Evolutionary conservation across 1,139 yeast species (phyloP).

Genomic region (Sugiyamaella xylanicola): DNA sequence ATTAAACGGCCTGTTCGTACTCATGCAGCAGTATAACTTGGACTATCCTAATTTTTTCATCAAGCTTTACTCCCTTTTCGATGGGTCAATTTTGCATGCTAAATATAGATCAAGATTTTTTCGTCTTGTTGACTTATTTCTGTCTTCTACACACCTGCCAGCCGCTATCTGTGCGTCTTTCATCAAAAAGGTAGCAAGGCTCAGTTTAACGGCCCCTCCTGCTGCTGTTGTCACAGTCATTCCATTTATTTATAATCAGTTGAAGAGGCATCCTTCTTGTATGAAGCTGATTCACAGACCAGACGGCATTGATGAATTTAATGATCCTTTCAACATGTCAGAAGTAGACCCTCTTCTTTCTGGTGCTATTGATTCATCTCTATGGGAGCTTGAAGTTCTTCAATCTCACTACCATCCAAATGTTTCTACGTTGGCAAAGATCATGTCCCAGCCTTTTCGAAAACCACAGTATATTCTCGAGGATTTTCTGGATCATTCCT

Average conservation of each 20-base stretch:
- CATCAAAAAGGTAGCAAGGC: conserved; percentile 76
- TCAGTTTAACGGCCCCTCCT: conserved; percentile 81
- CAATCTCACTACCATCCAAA: conserved; percentile 95
- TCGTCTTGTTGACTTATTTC: conserved; percentile 80
- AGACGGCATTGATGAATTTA: conserved; percentile 44
- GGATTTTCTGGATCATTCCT: conserved; percentile 92
- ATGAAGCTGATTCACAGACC: conserved; percentile 80
- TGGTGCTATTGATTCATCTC: conserved; percentile 77
- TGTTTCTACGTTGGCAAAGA: conserved; percentile 86
- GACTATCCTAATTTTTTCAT: conserved; percentile 91
- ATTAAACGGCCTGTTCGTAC: conserved; percentile 81
- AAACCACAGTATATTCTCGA: conserved; percentile 87
- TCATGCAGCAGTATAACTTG: conserved; percentile 78
- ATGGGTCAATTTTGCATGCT: conserved; percentile 73
- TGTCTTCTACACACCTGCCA: conserved; percentile 86
- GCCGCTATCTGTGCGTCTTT: conserved; percentile 84
- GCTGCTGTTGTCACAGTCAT: conserved; percentile 83
- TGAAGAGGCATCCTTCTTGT: conserved; percentile 91
- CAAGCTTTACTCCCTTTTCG: conserved; percentile 76
- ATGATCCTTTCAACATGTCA: conserved; percentile 66
- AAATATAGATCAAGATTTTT: conserved; percentile 84
- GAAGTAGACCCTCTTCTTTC: conserved; percentile 78
- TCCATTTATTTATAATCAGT: conserved; percentile 87
- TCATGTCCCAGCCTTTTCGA: conserved; percentile 85
- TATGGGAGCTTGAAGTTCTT: conserved; percentile 87